Base-by-base conservation (phyloP, 2,329 filamentous ascomycete species). In the Chalaropsis ovoidea region DNA sequence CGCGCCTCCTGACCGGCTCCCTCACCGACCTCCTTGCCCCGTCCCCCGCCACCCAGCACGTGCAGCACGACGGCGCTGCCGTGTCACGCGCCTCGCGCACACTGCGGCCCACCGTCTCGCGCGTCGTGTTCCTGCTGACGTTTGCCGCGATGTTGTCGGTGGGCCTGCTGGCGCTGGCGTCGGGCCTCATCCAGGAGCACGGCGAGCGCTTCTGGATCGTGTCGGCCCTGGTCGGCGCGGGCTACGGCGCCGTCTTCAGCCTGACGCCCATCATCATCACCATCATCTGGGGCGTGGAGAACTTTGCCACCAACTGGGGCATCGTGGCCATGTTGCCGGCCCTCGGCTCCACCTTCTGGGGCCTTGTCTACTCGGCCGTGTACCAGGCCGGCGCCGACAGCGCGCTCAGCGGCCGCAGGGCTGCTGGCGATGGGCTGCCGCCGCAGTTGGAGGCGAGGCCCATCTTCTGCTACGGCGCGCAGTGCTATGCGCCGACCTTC, bases 241-340 rank as follows among this genome's bases (percentile, higher is more conserved):
- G 94, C 56, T 97, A 99, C 73, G 94, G 94, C 56, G 92, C 92
- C 41, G 84, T 92, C 24, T 99, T 97, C 78, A 88, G 85, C 61
- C 81, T 97, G 5, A 88, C 89, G 0, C 94, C 94, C 1, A 92
- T 97, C 69, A 89, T 97, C 66, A 88, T 96, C 70, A 90, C 87
- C n/a, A 91, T 96, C 10, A 93, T 99, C 58, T 99, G 94, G 94
- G 94, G 94, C 31, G 91, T 96, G 0, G 92, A 97, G 78, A 99
- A 97, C 74, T 97, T 99, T 73, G 94, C 90, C 67, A 99, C 94
- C 0, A 97, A 99, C 71, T 99, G 93, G 86, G 94, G 94, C 10
- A 92, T 97, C 68, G 86, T 97, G 7, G 91, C 92, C 52, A 94
- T 95, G 80, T 86, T 93, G 66, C 94, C 94, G 2, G 94, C 94